Base-by-base conservation (phyloP, 2,329 filamentous ascomycete species). In the Aspergillus melleus region DNA sequence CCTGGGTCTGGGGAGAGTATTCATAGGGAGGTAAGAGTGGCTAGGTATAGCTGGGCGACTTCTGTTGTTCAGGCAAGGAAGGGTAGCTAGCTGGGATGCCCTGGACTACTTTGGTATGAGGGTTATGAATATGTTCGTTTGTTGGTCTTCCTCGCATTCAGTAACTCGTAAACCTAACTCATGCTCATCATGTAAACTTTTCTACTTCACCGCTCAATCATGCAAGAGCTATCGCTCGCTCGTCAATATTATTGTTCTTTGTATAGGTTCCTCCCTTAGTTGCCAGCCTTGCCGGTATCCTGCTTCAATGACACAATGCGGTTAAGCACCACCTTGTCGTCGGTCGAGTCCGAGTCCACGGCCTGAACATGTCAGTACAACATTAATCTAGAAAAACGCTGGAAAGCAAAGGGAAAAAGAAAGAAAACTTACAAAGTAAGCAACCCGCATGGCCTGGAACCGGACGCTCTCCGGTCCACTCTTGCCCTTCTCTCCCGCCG, bases 221-320 rank as follows among this genome's bases (percentile, higher is more conserved):
- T 36, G 32, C 32, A 36, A 36, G 32, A 36, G 26, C 26, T 29
- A 24, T 24, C 26, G 26, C 6, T 29, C 26, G 6, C 26, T 29
- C 26, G 26, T 29, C 26, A 29, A 29, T 29, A 29, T 29, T 29
- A 29, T 29, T 29, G 26, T 26, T 29, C 26, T 9, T 29, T 9
- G 6, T 29, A 29, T 29, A 8, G 26, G 26, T 29, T 36, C 14
- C 32, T 14, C 3, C 14, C 36, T 14, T 42, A 42, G 9, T 22
- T 49, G 20, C 10, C 20, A 12, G n/a, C 55, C 52, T 65, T 66
- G 5, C 64, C 61, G 4, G 59, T 58, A 42, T 67, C 66, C 60
- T 96, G 93, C 80, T 96, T 96, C 71, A 97, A 77, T 52, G 90
- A 91, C 22, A 98, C 93, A 70, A 98, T 97, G 54, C 92, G 85